Base-by-base conservation (phyloP, 2,329 filamentous ascomycete species). In the Colletotrichum sp. region DNA sequence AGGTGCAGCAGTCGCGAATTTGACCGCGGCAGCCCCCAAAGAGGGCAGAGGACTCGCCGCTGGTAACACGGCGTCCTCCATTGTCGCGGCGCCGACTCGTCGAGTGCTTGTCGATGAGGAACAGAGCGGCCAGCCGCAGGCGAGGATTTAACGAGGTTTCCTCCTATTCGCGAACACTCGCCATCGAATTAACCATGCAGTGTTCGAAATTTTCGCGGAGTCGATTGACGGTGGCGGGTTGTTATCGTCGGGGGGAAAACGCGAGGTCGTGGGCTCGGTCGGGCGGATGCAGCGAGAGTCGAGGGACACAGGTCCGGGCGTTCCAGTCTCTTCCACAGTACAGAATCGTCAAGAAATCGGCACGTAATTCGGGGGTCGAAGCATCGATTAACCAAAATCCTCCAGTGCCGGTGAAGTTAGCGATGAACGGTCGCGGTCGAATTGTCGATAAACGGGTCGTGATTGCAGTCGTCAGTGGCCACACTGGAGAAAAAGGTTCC, bases 1-100 rank as follows among this genome's bases (percentile, higher is more conserved):
- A 61, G 85, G 85, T 52, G 82, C 80, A 30, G 83, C 78, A 67
- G 84, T 82, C 22, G 86, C 84, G 32, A 87, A 87, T n/a, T 71
- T 66, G 27, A 58, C 64, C 5, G 74, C 58, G 32, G 58, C 65
- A 48, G 70, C 74, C 62, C 70, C 74, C 48, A 78, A 78, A 64
- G 78, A 77, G 60, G 79, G 67, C 58, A 79, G 77, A 60, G 78
- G 52, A 43, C 74, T 78, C 74, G 71, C 65, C 75, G 78, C 64
- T 28, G 56, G 28, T n/a, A 56, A 25, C 15, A 43, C 71, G 71
- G 62, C 25, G 32, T 66, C 66, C 52, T 18, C 79, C 82, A 83
- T 81, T 83, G 80, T 77, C 79, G 78, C 79, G 75, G 79, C 69
- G 75, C 74, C 76, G 68, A 76, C 74, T 78, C 78, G 79, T 80